Base-by-base conservation (phyloP, 768 basidiomycete species). In the Hypholoma fasciculare region DNA sequence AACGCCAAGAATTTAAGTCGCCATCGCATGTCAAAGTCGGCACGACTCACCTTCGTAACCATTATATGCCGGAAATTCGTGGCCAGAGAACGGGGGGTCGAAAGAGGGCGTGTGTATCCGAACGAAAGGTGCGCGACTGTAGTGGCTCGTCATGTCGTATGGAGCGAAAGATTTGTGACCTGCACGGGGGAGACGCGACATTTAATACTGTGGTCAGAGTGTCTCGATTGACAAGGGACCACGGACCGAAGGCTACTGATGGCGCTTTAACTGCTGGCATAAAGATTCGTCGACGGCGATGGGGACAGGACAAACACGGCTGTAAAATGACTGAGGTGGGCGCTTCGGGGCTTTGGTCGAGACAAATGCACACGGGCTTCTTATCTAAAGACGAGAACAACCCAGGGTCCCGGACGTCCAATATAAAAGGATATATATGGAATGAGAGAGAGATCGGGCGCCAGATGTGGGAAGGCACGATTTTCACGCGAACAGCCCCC, bases 401-500 rank as follows among this genome's bases (percentile, higher is more conserved):
- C 52, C 58, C 70, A 69, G 69, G 71, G 73, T 66, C 71, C 67
- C 62, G 65, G 64, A 42, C 56, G 58, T 63, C 61, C 62, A 61
- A 67, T 65, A 66, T 68, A 66, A 61, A 66, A 56, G 65, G 66
- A 64, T 67, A 62, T 67, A 64, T 54, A 52, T 54, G 56, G 63
- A 49, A 57, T 51, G 19, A 17, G 36, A 52, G 23, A 4, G 58
- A 62, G 70, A 73, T 73, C 72, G 72, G 69, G 71, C 67, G 69
- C 68, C 66, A 62, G 64, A 67, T 68, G 63, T 66, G 67, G 66
- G 64, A 69, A 67, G 68, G 57, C 66, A 63, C 63, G 54, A 56
- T 49, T 48, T 59, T 62, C 62, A 62, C 63, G 64, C 63, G 67
- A 69, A 72, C 73, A 74, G 74, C 74, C 73, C 71, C 72, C 72